Base-by-base conservation (phyloP, 352 stramenopile genomes). In the Pythium coloratum region DNA sequence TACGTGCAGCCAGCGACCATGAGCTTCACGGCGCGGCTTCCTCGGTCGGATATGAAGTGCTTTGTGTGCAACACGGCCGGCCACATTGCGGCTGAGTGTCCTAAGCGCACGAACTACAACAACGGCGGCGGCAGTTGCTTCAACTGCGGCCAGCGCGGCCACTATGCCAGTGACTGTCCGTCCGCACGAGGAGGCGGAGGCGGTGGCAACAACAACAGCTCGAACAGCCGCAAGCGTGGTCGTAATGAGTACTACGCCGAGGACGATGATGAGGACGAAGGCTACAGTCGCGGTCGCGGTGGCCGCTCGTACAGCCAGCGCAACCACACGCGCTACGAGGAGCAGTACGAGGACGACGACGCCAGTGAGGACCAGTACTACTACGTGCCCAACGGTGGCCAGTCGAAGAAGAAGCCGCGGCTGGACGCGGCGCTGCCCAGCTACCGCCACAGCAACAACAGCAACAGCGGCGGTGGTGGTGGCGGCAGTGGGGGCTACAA, bases 81-180 rank as follows among this genome's bases (percentile, higher is more conserved):
- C n/a, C 86, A 94, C 64, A 77, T 94, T 36, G 82, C 83, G 26
- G 83, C 82, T 13, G 76, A 88, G 65, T 94, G 86, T 64, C 80
- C 84, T 10, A 71, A 79, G 13, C 75, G 73, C 32, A 82, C 74
- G 20, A 69, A 70, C 18, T 86, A 90, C 65, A 70, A 71, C 55
- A 40, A 46, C 38, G 73, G 76, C 62, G 71, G 78, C 33, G 86
- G 63, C 46, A 67, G 58, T 34, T 72, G 59, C 64, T 72, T 72
- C 50, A 76, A 76, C 50, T 70, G 61, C 49, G 66, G 61, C 36
- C 55, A 70, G 56, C 67, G 67, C 12, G 66, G 70, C 33, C 65
- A 76, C 55, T 74, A 74, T 53, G 62, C 67, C 14, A 72, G 50
- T 30, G 66, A 73, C 57, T 71, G 69, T 36, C 65, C 64, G 20